Evolutionary conservation across 2,329 filamentous ascomycete species (phyloP).

Genomic region (Sclerotinia sclerotiorum): DNA sequence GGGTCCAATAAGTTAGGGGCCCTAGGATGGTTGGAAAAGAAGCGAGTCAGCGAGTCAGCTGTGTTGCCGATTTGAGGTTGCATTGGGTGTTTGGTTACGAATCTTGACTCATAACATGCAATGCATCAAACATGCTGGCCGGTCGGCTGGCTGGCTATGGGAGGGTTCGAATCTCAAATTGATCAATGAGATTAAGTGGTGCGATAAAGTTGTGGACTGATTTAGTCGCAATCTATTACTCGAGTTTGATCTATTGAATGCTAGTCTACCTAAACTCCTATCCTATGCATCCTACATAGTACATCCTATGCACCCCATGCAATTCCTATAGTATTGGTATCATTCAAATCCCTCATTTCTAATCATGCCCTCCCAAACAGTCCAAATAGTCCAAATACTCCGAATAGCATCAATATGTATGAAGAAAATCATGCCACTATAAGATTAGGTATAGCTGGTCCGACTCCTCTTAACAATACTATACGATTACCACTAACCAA

Average conservation of each 20-base stretch:
- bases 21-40: too few relatives aligned
- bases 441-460: constrained; percentile 69
- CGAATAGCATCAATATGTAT: constrained; percentile 6
- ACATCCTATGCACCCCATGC: background rate
- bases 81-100: too few relatives aligned
- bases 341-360: constrained; percentile 14
- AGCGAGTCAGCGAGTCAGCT: too few relatives aligned
- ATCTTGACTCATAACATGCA: background rate
- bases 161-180: too few relatives aligned
- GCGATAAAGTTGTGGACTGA: background rate
- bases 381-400: background rate
- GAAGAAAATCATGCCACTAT: constrained; percentile 49
- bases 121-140: background rate
- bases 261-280: constrained; percentile 13
- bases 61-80: too few relatives aligned
- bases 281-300: background rate
- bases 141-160: too few relatives aligned
- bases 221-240: background rate
- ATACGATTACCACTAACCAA: constrained; percentile 85
- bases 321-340: constrained; percentile 19
- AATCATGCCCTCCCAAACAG: background rate
- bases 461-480: constrained; percentile 82
- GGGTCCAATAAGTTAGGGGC: too few relatives aligned
- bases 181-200: background rate
- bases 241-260: background rate